phyloP scores from a whole-genome alignment of 495 filamentous ascomycete species.

The Annulohypoxylon maeteangense region DNA sequence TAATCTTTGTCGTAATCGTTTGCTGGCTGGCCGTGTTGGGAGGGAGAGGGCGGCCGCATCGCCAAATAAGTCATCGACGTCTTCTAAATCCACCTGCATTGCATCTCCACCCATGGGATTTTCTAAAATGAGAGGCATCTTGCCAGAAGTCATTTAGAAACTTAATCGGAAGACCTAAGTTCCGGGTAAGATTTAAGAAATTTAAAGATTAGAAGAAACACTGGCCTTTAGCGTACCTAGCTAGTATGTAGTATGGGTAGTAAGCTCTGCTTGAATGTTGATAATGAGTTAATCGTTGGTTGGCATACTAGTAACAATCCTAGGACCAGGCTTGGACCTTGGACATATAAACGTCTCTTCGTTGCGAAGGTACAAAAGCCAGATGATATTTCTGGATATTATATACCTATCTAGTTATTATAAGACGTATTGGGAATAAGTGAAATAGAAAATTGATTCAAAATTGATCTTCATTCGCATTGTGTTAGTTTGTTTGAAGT shows the following conservation, averaged over 20 bases:
- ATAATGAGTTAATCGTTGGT: neutral
- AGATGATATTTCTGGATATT: neutral
- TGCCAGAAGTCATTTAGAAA: slow-evolving; percentile 44
- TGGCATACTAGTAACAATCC: neutral
- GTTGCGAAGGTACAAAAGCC: no score
- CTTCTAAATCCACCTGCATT: slow-evolving; percentile 77
- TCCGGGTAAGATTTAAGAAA: neutral
- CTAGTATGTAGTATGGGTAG: neutral
- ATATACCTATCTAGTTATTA: neutral
- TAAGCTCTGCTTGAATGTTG: neutral
- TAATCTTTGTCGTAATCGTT: slow-evolving; percentile 75
- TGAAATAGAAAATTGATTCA: neutral
- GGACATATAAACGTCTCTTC: neutral
- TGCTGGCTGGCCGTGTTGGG: slow-evolving; percentile 64
- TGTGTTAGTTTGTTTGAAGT: neutral
- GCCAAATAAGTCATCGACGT: slow-evolving; percentile 80
- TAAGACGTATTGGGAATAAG: neutral
- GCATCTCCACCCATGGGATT: slow-evolving; percentile 43
- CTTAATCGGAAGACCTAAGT: neutral
- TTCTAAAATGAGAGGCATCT: slow-evolving; percentile 53
- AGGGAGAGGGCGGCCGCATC: slow-evolving; percentile 70
- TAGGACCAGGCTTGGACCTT: no score
- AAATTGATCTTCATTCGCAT: neutral
- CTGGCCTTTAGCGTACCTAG: neutral
- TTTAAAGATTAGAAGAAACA: neutral